A percentile compares a stretch with the other conserved stretches of the same genome.
These are phyloP conservation scores for Cadophora sp. DNA, from an alignment of 2,329 filamentous ascomycete species.

Conservation along the genomic window DNA sequence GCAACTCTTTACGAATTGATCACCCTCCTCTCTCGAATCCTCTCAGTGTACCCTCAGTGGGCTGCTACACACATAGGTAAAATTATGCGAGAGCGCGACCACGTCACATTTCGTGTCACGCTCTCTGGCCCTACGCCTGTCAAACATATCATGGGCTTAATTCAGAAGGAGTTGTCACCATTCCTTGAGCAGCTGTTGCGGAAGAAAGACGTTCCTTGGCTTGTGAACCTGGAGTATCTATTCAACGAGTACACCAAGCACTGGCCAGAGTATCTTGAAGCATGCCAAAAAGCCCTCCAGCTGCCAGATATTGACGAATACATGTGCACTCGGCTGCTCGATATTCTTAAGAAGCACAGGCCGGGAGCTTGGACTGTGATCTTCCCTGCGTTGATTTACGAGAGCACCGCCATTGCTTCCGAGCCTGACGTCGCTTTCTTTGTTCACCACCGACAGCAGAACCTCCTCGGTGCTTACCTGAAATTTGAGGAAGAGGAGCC, in stretches of 20 bases:
- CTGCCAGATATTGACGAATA: not conserved
- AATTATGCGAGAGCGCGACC: constrained; percentile 10
- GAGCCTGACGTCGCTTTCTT: not conserved
- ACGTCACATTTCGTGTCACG: not conserved
- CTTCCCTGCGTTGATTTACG: constrained; percentile 6
- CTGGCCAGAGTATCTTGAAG: constrained; percentile 25
- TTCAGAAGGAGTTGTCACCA: constrained; percentile 20
- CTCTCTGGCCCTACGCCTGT: constrained; percentile 14
- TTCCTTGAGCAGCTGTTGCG: constrained; percentile 8
- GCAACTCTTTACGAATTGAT: constrained; percentile 11
- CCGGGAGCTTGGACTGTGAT: constrained; percentile 11
- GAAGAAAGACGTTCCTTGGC: constrained; percentile 11
- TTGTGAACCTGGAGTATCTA: not conserved
- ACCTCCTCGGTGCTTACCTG: constrained; percentile 19
- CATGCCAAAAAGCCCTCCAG: constrained; percentile 9
- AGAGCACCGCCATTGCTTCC: not conserved
- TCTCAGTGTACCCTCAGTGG: constrained; percentile 23
- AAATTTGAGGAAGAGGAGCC: not conserved
- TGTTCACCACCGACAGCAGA: constrained; percentile 20
- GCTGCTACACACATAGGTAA: constrained; percentile 14
- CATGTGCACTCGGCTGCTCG: not conserved
- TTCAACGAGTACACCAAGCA: constrained; percentile 22
- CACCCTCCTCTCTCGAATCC: constrained; percentile 6
- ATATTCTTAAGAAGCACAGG: constrained; percentile 5
- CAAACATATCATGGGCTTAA: constrained; percentile 16